A percentile compares a stretch with the other conserved stretches of the same genome.
These are phyloP conservation scores for Penicillium sp. DNA, from an alignment of 2,329 filamentous ascomycete genomes.

Conservation along the genomic window DNA sequence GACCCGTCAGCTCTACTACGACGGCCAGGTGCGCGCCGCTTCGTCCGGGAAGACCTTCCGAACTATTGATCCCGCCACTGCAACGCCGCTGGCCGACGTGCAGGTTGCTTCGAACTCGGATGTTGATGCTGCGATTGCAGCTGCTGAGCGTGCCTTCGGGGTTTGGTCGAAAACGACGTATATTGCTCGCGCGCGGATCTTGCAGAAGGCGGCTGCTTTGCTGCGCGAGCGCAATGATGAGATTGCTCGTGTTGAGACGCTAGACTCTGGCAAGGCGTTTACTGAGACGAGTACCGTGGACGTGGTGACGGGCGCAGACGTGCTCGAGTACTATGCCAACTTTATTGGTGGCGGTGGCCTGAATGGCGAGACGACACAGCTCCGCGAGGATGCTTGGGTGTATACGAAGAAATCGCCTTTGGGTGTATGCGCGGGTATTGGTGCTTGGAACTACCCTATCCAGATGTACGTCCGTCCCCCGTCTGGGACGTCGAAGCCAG, in stretches of 20 bases:
- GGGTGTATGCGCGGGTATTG: conserved; percentile 83
- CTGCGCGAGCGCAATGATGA: conserved; percentile 76
- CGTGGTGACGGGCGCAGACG: conserved; percentile 78
- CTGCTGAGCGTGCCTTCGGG: conserved; percentile 71
- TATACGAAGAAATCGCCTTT: conserved; percentile 81
- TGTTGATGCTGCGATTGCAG: conserved; percentile 70
- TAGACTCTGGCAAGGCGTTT: conserved; percentile 84
- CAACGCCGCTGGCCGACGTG: conserved; percentile 68
- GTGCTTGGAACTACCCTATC: conserved; percentile 90
- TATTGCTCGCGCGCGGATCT: conserved; percentile 73
- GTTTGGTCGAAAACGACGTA: conserved; percentile 75
- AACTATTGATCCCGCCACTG: conserved; percentile 73
- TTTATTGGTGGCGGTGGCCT: conserved; percentile 74
- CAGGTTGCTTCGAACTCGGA: conserved; percentile 67
- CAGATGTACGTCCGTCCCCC: conserved; percentile 61
- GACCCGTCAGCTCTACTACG: conserved; percentile 71
- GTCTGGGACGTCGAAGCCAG: neutral
- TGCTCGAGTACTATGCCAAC: conserved; percentile 84
- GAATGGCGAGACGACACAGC: conserved; percentile 75
- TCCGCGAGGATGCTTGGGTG: conserved; percentile 76
- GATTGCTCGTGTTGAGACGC: conserved; percentile 76
- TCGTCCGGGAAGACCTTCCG: conserved; percentile 66
- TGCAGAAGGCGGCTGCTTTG: conserved; percentile 73
- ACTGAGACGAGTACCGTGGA: conserved; percentile 84
- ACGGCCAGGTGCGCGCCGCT: conserved; percentile 66